Evolutionary conservation across 345 rosid genomes (phyloP), one percentile per base, ranked within the genome.

Genomic region (Aquilaria sinensis): DNA sequence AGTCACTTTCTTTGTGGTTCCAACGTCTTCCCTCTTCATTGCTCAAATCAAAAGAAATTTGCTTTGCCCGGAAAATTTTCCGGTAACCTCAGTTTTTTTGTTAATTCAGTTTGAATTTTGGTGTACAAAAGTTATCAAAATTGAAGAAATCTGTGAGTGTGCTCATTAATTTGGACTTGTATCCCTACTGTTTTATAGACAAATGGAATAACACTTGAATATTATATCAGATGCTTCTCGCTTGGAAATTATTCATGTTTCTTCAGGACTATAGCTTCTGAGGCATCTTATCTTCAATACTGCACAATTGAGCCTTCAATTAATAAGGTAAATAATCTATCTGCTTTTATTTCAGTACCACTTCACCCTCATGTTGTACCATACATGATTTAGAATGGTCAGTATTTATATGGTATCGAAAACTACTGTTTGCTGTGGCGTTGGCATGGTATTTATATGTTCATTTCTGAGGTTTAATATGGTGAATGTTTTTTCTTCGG

Each of bases 1-100:
- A 85, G 75, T 85, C 96, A n/a, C 85, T 89, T 78, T 83, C 97
- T 66, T 66, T 83, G 63, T 92, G 94, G 96, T 84, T 92, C 71
- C 76, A 90, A n/a, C 74, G 51, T 47, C 49, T 89, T 76, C 85
- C 93, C 67, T 64, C 64, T 74, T 43, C 69, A 31, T 63, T 92
- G 55, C 70, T 80, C 64, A 79, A 67, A 74, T 89, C 94, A 60
- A 83, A 83, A 70, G 87, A 89, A 69, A 85, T 92, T 81, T 57
- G 74, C 74, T 85, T 92, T 73, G 89, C 89, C 10, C 82, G 97
- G 57, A 80, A 58, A 60, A 74, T 89, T 70, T 71, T 89, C 62
- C 78, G 88, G 98, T 87, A 76, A 34, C 29, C 12, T n/a, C 23
- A 23, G 23, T 66, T 53, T 51, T 15, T 2, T 10, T 23, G 23